Evolutionary conservation across 257 asterid species (phyloP).

Genomic region (Salvia splendens): DNA sequence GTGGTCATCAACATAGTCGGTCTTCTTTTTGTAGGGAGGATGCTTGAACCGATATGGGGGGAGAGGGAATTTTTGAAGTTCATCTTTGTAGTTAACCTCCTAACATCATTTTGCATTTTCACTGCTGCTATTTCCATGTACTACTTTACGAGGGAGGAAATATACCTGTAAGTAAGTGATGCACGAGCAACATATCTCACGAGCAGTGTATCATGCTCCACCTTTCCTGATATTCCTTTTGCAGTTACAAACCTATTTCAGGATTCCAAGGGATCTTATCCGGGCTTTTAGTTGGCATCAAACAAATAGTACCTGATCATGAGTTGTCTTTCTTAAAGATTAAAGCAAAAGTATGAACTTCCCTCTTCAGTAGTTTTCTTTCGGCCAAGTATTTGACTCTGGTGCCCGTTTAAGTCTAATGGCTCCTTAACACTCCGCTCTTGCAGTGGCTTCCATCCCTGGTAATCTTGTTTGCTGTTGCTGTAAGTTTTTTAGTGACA

Average conservation of each 20-base stretch:
- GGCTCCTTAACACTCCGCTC: constrained; percentile 27
- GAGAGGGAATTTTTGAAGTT: constrained; percentile 83
- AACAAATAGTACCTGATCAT: constrained; percentile 88
- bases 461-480: constrained; percentile 52
- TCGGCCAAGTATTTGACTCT: background rate
- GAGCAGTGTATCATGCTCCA: too few species aligned
- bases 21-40: constrained; percentile 78
- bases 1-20: constrained; percentile 71
- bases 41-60: constrained; percentile 97
- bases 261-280: constrained; percentile 93
- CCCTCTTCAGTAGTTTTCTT: constrained; percentile 18
- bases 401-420: constrained; percentile 5
- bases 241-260: constrained; percentile 82
- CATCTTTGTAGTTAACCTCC: constrained; percentile 78
- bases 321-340: constrained; percentile 66
- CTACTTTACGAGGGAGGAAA: constrained; percentile 72
- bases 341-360: constrained; percentile 71
- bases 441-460: constrained; percentile 97
- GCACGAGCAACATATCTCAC: background rate
- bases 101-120: constrained; percentile 76
- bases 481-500: constrained; percentile 57
- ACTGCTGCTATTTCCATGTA: constrained; percentile 74
- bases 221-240: constrained; percentile 19
- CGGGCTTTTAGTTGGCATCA: constrained; percentile 88
- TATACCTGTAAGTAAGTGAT: constrained; percentile 89